Base-by-base conservation (phyloP, 2,329 filamentous ascomycete species). In the Cytospora paraplurivora region DNA sequence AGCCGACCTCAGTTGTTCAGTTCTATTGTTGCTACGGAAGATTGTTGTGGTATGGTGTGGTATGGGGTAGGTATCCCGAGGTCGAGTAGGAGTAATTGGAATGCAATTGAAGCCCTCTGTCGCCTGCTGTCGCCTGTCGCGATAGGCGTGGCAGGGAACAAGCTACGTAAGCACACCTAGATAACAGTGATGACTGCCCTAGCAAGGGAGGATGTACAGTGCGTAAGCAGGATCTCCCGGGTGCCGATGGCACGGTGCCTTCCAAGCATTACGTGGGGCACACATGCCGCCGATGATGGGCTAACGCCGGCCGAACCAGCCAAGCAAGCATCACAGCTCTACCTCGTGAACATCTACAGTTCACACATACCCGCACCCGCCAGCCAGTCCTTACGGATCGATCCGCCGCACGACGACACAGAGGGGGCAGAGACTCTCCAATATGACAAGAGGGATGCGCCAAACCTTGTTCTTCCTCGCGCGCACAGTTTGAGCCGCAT, bases 191-290 rank as follows among this genome's bases (percentile, higher is more conserved):
- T 37, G 35, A 8, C 35, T 37, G 35, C 44, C 13, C 5, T n/a
- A 7, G 41, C 19, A 41, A 17, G 38, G 13, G 44, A n/a, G 15
- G n/a, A 19, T 15, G 49, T 37, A 34, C 57, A 44, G 57, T 59
- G 19, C 35, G 56, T 59, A 13, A 15, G 33, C 47, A 27, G 27
- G 41, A 21, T 34, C 37, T 21, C 34, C 12, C n/a, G 11, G 32
- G 11, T 32, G 50, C 53, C 17, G 47, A 59, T 59, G 32, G 35
- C 57, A 19, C 57, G 27, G 56, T 59, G 19, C 21, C 44, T 38
- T 38, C 27, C 11, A 35, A 21, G 34, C 56, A 49, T 61, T 57
- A 60, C 63, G 63, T 65, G 63, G 63, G 63, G 63, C 63, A 65
- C 32, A 37, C 54, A 38, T 21, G 44, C n/a, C 32, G 47, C 53